phyloP scores from a whole-genome alignment of 2,329 filamentous ascomycete species.

The Microsporum audouinii region DNA sequence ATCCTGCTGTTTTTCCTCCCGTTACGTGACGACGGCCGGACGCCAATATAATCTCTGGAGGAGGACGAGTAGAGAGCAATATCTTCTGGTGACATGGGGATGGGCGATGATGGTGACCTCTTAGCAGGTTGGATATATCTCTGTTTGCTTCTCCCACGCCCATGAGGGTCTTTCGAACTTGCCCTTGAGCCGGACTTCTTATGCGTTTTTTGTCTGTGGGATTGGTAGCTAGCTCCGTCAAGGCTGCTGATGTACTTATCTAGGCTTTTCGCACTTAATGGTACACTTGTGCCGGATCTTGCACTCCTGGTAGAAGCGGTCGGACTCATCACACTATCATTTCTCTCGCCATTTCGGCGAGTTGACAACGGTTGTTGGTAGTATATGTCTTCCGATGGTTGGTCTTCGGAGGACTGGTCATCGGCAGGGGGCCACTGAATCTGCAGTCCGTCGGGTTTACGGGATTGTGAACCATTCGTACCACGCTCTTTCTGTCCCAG shows the following conservation, averaged over 20 bases:
- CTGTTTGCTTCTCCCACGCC: conserved; percentile 52
- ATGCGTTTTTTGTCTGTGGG: conserved; percentile 41
- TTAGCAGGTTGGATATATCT: conserved; percentile 66
- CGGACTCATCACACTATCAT: conserved; percentile 18
- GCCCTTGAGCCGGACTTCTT: conserved; percentile 45
- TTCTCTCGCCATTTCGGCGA: conserved; percentile 4
- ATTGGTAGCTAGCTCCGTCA: conserved; percentile 60
- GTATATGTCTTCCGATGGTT: background rate
- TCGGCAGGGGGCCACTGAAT: conserved; percentile 43
- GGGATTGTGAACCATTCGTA: conserved; percentile 54
- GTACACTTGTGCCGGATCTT: conserved; percentile 43
- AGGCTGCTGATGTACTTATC: conserved; percentile 81
- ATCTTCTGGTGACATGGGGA: conserved; percentile 91
- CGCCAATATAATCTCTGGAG: background rate
- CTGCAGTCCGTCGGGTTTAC: conserved; percentile 66
- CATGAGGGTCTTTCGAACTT: conserved; percentile 46
- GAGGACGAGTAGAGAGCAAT: conserved; percentile 36
- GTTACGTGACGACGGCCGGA: conserved; percentile 15
- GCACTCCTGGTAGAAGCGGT: conserved; percentile 36
- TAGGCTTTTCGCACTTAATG: conserved; percentile 53
- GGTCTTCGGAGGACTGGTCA: background rate
- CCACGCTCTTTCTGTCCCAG: conserved; percentile 46
- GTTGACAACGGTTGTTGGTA: background rate
- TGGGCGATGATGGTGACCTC: conserved; percentile 78
- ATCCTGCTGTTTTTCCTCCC: conserved; percentile 33